phyloP scores from a whole-genome alignment of 2,329 filamentous ascomycete genomes.

The Cladosporium sp. region DNA sequence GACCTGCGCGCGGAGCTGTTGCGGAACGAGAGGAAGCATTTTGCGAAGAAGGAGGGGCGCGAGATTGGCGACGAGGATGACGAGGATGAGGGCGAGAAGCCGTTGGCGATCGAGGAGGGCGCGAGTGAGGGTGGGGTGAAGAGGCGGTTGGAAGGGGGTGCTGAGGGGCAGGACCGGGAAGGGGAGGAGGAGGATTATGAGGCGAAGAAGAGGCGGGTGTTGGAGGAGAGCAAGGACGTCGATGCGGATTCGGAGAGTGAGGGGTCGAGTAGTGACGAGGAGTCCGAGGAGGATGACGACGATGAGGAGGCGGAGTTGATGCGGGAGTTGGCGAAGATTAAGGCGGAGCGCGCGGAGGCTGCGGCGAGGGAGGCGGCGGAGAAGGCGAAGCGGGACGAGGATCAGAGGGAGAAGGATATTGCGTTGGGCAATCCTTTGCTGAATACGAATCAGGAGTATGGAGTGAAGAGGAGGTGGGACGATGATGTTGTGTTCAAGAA shows the following conservation, averaged over 20 bases:
- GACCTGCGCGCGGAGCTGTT: constrained; percentile 88
- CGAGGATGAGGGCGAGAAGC: constrained; percentile 5
- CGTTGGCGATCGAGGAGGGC: constrained; percentile 47
- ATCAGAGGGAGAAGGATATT: constrained; percentile 79
- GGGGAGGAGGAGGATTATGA: constrained; percentile 58
- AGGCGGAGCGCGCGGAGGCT: constrained; percentile 74
- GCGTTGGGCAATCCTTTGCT: constrained; percentile 87
- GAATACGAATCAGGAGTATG: constrained; percentile 72
- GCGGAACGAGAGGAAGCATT: constrained; percentile 80
- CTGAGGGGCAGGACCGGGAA: constrained; percentile 42
- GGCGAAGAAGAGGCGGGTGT: constrained; percentile 74
- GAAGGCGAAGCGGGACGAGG: constrained; percentile 71
- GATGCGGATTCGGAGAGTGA: constrained; percentile 66
- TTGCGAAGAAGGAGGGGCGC: constrained; percentile 72
- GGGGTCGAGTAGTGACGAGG: constrained; percentile 12
- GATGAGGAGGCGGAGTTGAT: constrained; percentile 82
- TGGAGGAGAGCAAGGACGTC: constrained; percentile 82
- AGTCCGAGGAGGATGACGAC: constrained; percentile 66
- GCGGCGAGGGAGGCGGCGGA: constrained; percentile 78
- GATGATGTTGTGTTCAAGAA: constrained; percentile 99
- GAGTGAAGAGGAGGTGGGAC: constrained; percentile 89
- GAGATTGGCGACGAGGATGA: constrained; percentile 33
- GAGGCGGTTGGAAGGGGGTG: constrained; percentile 39
- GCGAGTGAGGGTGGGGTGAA: constrained; percentile 29
- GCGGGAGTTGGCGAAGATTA: constrained; percentile 90